A percentile compares a stretch with the other conserved stretches of the same genome.
These are phyloP conservation scores for Symbiodinium natans DNA, from an alignment of 73 alveolate species.

Conservation along the genomic window DNA sequence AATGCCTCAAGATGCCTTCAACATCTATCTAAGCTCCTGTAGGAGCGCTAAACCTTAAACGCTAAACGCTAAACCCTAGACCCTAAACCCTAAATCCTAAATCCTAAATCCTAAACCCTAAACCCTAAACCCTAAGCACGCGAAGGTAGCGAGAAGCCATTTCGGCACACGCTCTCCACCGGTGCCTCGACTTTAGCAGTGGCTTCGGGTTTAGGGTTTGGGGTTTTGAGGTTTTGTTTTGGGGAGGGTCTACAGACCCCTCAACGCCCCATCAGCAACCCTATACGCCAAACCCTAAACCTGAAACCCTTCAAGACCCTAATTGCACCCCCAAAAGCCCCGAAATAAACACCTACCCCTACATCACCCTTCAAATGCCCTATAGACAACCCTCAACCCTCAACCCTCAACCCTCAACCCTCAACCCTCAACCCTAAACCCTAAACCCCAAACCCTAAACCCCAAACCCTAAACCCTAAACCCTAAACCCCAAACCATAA, in stretches of 20 bases:
- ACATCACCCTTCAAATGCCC: too few species aligned
- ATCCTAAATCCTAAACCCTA: too few species aligned
- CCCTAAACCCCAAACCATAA: background rate
- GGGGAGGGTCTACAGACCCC: background rate
- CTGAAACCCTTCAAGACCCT: too few species aligned
- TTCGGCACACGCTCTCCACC: conserved; percentile 61
- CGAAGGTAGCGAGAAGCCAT: conserved; percentile 61
- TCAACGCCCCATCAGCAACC: background rate
- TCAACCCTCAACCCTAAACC: background rate
- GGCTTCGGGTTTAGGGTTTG: background rate
- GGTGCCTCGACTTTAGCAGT: background rate
- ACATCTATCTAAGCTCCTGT: background rate
- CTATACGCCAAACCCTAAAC: too few species aligned
- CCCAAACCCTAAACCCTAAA: background rate
- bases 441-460: background rate
- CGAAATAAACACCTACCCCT: background rate
- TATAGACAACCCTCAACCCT: background rate
- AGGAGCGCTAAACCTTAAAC: too few species aligned
- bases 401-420: background rate
- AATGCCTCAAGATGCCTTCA: background rate
- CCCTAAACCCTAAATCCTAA: too few species aligned
- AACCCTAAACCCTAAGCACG: background rate
- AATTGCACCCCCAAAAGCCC: too few species aligned
- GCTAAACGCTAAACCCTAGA: too few species aligned
- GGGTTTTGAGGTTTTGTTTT: too few species aligned